phyloP scores from a whole-genome alignment of 768 basidiomycete species.

The Boletus subcaerulescens region DNA sequence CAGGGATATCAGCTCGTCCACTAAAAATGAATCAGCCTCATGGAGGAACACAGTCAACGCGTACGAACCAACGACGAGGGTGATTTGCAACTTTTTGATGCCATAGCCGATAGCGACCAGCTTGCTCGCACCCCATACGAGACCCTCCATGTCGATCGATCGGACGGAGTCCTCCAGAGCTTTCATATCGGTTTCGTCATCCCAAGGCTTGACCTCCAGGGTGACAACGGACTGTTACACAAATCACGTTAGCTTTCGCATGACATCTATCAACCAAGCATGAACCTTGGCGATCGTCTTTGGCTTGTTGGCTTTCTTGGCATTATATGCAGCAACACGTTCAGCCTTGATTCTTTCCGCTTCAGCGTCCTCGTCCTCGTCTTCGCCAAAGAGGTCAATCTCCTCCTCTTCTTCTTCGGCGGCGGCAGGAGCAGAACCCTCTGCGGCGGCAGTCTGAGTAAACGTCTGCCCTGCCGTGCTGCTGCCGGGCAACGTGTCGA shows the following conservation, averaged over 20 bases:
- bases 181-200: constrained; percentile 97
- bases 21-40: constrained; percentile 37
- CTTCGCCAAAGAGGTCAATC: constrained; percentile 87
- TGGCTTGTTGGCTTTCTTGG: constrained; percentile 88
- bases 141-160: constrained; percentile 82
- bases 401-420: constrained; percentile 58
- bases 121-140: constrained; percentile 95
- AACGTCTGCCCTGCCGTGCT: constrained; percentile 79
- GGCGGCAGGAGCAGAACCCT: constrained; percentile 45
- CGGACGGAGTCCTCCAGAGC: constrained; percentile 82
- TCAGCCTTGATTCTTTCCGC: constrained; percentile 86
- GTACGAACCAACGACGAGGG: constrained; percentile 52
- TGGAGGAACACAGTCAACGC: not conserved
- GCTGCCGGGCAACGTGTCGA: constrained; percentile 76
- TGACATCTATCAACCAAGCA: constrained; percentile 2
- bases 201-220: constrained; percentile 98
- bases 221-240: constrained; percentile 93
- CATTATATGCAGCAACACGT: constrained; percentile 90
- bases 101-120: constrained; percentile 91
- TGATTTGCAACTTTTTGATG: constrained; percentile 88
- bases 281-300: constrained; percentile 85
- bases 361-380: constrained; percentile 80
- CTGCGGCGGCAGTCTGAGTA: constrained; percentile 44
- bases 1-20: constrained; percentile 92
- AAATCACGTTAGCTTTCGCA: constrained; percentile 10